Evolutionary conservation across 1,284 basidiomycete genomes (phyloP).

Genomic region (Flammula alnicola): DNA sequence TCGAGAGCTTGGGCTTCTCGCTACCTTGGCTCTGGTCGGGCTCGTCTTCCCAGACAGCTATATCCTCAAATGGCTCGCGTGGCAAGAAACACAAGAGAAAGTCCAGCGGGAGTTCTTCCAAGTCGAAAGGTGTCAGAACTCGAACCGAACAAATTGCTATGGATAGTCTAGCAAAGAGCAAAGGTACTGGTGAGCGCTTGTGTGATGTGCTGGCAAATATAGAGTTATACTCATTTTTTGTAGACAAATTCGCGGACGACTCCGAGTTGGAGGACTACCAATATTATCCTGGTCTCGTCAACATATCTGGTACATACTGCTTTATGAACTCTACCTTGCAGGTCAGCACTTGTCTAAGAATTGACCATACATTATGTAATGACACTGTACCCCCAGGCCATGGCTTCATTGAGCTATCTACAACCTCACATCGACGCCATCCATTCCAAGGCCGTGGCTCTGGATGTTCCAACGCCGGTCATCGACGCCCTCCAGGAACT

Average conservation of each 20-base stretch:
- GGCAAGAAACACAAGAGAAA: constrained; percentile 55
- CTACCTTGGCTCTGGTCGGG: constrained; percentile 64
- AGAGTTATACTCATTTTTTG: background rate
- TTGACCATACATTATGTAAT: constrained; percentile 4
- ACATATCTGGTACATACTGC: constrained; percentile 93
- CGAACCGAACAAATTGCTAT: constrained; percentile 58
- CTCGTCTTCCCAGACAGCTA: constrained; percentile 17
- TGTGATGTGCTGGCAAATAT: background rate
- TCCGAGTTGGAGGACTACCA: constrained; percentile 40
- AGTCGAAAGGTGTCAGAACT: constrained; percentile 41
- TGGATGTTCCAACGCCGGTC: constrained; percentile 83
- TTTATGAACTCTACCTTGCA: constrained; percentile 95
- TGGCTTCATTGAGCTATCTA: constrained; percentile 82
- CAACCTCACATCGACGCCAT: constrained; percentile 75
- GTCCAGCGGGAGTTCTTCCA: constrained; percentile 27
- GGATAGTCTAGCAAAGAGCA: constrained; percentile 40
- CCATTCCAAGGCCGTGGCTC: constrained; percentile 71
- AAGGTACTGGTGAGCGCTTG: constrained; percentile 21
- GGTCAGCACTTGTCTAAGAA: constrained; percentile 46
- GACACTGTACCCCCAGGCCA: constrained; percentile 53
- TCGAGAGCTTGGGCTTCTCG: constrained; percentile 53
- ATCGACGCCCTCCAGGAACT: constrained; percentile 77
- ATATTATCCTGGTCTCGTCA: constrained; percentile 87
- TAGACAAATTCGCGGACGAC: constrained; percentile 13
- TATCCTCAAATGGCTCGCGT: constrained; percentile 27